Percentiles rank a stretch among this genome's conserved stretches.
These are phyloP conservation scores for Leptoxyphium fumago DNA, from an alignment of 2,329 filamentous ascomycete species.

Conservation along the genomic window DNA sequence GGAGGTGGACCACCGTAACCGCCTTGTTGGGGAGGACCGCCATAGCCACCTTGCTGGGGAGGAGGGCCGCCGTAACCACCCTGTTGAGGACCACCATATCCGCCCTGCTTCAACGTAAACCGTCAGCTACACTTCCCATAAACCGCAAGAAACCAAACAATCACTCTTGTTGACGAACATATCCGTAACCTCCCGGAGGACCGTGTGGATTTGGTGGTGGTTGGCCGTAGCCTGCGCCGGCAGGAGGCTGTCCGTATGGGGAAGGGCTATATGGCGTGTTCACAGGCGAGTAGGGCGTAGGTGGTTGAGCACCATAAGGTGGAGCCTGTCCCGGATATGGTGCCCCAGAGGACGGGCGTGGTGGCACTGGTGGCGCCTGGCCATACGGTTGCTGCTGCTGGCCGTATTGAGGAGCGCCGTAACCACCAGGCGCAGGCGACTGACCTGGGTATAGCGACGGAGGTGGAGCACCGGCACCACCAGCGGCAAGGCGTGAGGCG, in stretches of 20 bases:
- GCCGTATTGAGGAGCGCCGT: conserved; percentile 10
- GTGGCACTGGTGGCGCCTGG: neutral
- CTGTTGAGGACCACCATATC: conserved; percentile 8
- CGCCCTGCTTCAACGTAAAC: conserved; percentile 17
- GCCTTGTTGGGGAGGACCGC: conserved; percentile 19
- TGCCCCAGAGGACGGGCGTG: conserved; percentile 5
- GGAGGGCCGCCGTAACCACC: conserved; percentile 9
- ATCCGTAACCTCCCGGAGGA: conserved; percentile 20
- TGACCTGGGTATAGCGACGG: conserved; percentile 26
- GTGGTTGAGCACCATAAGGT: neutral
- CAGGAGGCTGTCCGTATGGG: conserved; percentile 10
- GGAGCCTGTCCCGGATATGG: conserved; percentile 2
- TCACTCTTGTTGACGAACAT: conserved; percentile 14
- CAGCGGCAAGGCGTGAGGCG: conserved; percentile 15
- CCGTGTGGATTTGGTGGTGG: conserved; percentile 13
- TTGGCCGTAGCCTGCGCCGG: conserved; percentile 14
- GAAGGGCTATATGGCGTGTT: conserved; percentile 4
- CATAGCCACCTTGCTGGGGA: conserved; percentile 20
- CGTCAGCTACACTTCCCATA: conserved; percentile 4
- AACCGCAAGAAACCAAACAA: neutral
- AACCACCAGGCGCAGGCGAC: conserved; percentile 16
- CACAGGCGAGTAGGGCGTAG: neutral
- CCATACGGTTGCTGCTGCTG: conserved; percentile 6
- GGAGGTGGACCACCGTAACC: conserved; percentile 11
- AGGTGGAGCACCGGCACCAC: conserved; percentile 17